Evolutionary conservation across 1,284 basidiomycete genomes (phyloP).

Genomic region (Sanghuangporus sanghuang): DNA sequence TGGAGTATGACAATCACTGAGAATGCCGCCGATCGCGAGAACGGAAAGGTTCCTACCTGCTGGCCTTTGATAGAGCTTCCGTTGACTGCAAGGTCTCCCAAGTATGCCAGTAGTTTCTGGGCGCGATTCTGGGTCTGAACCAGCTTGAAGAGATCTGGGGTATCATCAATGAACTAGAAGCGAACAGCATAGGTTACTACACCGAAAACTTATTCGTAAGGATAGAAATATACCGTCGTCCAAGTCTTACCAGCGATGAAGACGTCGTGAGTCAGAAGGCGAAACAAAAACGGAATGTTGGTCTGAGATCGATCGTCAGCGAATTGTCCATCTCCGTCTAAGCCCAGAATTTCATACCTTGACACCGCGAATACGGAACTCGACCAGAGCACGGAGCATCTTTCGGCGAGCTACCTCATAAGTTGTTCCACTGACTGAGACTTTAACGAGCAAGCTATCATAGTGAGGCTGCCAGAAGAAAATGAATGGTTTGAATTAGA

Average conservation of each 20-base stretch:
- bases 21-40: not conserved
- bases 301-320: constrained; percentile 47
- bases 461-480: constrained; percentile 75
- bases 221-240: constrained; percentile 73
- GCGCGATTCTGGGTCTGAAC: constrained; percentile 98
- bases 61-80: constrained; percentile 96
- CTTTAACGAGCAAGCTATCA: constrained; percentile 97
- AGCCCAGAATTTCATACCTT: constrained; percentile 49
- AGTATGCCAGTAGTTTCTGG: constrained; percentile 94
- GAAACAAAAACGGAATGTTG: constrained; percentile 99
- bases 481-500: not conserved
- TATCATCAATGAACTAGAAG: constrained; percentile 94
- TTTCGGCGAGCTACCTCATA: constrained; percentile 98
- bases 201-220: not conserved
- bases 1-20: not conserved
- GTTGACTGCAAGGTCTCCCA: constrained; percentile 97
- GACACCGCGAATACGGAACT: constrained; percentile 99
- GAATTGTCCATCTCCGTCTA: not conserved
- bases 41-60: constrained; percentile 34
- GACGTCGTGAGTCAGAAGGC: constrained; percentile 94
- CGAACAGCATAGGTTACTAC: constrained; percentile 12
- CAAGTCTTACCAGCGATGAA: constrained; percentile 97
- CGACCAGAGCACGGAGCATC: constrained; percentile 98
- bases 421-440: constrained; percentile 92
- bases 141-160: constrained; percentile 97